These are phyloP conservation scores for Rhododendron ferrugineum DNA, from an alignment of 148 eudicot genomes.

Conservation along the genomic window DNA sequence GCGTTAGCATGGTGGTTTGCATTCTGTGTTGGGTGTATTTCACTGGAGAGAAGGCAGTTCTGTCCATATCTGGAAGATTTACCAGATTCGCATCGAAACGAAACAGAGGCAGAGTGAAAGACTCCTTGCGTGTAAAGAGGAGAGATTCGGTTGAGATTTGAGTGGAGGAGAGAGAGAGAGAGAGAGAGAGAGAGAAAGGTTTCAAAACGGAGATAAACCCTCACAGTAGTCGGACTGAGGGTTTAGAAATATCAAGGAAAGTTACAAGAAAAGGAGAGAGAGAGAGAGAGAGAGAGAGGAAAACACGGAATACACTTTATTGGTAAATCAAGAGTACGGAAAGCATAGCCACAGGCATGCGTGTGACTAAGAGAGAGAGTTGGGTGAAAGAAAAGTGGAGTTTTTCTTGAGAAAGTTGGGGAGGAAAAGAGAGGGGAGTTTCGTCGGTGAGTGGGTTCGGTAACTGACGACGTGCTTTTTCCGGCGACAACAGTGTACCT, in stretches of 20 bases:
- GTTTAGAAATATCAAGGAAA: constrained; percentile 20
- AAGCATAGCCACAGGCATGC: neutral
- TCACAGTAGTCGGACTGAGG: neutral
- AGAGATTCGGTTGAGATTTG: neutral
- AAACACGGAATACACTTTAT: constrained; percentile 5
- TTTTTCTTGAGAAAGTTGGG: constrained; percentile 14
- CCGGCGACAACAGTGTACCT: neutral
- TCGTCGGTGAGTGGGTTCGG: too few species aligned
- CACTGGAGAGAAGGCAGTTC: constrained; percentile 20
- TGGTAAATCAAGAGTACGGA: neutral
- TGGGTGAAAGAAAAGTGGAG: neutral
- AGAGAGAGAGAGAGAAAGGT: constrained; percentile 11
- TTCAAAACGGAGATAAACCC: neutral
- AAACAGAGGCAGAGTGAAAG: constrained; percentile 1
- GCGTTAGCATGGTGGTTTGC: constrained; percentile 24
- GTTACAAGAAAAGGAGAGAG: constrained; percentile 12
- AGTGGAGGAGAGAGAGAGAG: constrained; percentile 10
- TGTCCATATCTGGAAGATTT: constrained; percentile 11
- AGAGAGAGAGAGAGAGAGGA: neutral
- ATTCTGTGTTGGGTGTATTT: constrained; percentile 46
- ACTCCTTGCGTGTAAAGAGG: neutral
- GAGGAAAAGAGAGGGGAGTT: neutral
- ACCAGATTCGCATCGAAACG: constrained; percentile 33
- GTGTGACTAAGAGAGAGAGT: neutral
- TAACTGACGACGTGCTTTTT: too few species aligned